phyloP scores from a whole-genome alignment of 1,139 yeast species.

The Suhomyces anneliseae region DNA sequence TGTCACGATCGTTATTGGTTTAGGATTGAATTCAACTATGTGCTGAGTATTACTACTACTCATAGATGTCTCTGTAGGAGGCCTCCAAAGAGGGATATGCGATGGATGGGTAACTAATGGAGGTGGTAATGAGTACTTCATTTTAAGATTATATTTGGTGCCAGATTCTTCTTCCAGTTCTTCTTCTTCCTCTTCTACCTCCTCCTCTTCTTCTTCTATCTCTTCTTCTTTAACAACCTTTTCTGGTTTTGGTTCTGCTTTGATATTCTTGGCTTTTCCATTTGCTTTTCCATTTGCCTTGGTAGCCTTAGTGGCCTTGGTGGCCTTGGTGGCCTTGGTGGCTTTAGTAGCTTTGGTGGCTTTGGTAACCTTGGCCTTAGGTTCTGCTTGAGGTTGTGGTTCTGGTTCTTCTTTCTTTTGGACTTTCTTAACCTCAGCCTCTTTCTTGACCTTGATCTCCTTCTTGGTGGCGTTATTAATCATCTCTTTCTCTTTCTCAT shows the following conservation, averaged over 20 bases:
- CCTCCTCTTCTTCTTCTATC: slow-evolving; percentile 8
- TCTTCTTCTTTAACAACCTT: slow-evolving; percentile 4
- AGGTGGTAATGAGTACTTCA: slow-evolving; percentile 53
- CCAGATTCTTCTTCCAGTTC: slow-evolving; percentile 9
- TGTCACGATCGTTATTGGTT: slow-evolving; percentile 27
- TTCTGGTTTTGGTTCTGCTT: slow-evolving; percentile 1
- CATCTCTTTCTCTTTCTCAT: slow-evolving; percentile 23
- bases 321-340: background rate
- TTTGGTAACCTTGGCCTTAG: background rate
- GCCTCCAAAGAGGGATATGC: slow-evolving; percentile 67
- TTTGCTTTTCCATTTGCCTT: background rate
- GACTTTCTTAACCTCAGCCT: background rate
- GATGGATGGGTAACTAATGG: slow-evolving; percentile 77
- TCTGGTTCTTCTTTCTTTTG: slow-evolving; percentile 8
- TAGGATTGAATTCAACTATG: slow-evolving; percentile 31
- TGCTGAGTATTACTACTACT: slow-evolving; percentile 42
- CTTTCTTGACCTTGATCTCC: background rate
- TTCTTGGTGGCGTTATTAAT: slow-evolving; percentile 12
- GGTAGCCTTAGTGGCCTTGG: background rate
- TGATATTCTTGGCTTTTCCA: background rate
- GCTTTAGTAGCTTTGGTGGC: background rate
- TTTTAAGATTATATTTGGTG: slow-evolving; percentile 37
- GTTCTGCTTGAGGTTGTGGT: slow-evolving; percentile 5
- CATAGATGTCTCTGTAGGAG: slow-evolving; percentile 39
- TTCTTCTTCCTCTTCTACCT: slow-evolving; percentile 14